A percentile compares a stretch with the other conserved stretches of the same genome.
Conservation (phyloP, 2,329 filamentous ascomycete species). For the Penicillium sumatraense region DNA sequence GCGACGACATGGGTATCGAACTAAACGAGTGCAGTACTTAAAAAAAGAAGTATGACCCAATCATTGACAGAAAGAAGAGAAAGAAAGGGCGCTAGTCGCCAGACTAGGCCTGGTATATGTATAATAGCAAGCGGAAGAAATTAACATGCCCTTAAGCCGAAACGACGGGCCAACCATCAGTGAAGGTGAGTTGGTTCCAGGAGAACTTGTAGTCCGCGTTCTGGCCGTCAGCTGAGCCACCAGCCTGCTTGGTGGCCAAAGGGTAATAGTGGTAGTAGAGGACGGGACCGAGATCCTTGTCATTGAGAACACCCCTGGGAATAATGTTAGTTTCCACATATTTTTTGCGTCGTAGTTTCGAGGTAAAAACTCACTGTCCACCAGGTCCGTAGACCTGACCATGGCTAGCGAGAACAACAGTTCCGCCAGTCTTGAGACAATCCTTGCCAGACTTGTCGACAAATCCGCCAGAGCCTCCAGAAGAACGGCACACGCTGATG, state of each 20-base stretch:
- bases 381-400: slow-evolving; percentile 68
- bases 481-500: slow-evolving; percentile 66
- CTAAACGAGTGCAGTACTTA: slow-evolving; percentile 16
- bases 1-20: slow-evolving; percentile 23
- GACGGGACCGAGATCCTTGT: slow-evolving; percentile 53
- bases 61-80: slow-evolving; percentile 22
- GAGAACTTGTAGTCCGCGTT: slow-evolving; percentile 48
- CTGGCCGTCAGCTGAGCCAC: slow-evolving; percentile 47
- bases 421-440: slow-evolving; percentile 64
- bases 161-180: slow-evolving; percentile 50
- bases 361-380: slow-evolving; percentile 59
- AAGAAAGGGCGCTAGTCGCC: slow-evolving; percentile 6
- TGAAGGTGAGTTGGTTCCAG: slow-evolving; percentile 53
- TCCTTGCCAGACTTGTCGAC: slow-evolving; percentile 60
- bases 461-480: slow-evolving; percentile 57
- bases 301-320: slow-evolving; percentile 36
- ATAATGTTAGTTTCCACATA: slow-evolving; percentile 8
- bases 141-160: slow-evolving; percentile 16
- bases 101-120: slow-evolving; percentile 13
- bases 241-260: slow-evolving; percentile 54
- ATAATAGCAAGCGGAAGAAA: slow-evolving; percentile 5
- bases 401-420: slow-evolving; percentile 64
- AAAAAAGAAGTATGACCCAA: slow-evolving; percentile 23
- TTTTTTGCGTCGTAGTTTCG: too few relatives aligned
- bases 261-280: slow-evolving; percentile 66